Base-by-base conservation (phyloP, 2,329 filamentous ascomycete species). In the Myrmaecium sp. region DNA sequence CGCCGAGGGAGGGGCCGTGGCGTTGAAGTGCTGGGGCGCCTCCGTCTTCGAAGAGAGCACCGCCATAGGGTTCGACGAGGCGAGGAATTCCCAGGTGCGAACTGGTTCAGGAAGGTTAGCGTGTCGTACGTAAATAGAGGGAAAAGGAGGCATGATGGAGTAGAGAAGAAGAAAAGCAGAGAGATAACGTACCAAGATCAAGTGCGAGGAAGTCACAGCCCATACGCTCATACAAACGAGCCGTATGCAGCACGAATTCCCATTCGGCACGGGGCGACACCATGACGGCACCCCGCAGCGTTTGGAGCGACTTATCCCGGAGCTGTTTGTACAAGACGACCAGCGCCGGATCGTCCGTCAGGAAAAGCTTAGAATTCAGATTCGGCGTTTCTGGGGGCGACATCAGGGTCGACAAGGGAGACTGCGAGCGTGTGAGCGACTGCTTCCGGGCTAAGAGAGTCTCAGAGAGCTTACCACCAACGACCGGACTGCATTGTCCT, bases 201-300 rank as follows among this genome's bases (percentile, higher is more conserved):
- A 95, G 58, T 1, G 84, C 89, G 0, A 95, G 65, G 6, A 93
- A 52, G 49, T 94, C 86, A 44, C 89, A 92, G 3, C 89, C 86
- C 84, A 89, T 94, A 6, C 81, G 74, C 47, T 78, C 77, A 44
- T 84, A 95, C 11, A 89, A 60, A 28, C 72, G 65, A 10, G 83
- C 81, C 28, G 81, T 93, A 39, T 89, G 81, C 13, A 92, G 57
- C 1, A 94, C 72, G 46, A 94, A 93, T 17, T 78, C 70, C 79
- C 81, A 92, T 51, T 94, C 84, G 4, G 75, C 72, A 34, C 67
- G 68, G 0, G 79, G 75, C 3, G 72, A 74, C 11, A 93, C 65
- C 51, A 82, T 81, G 1, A 77, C 75, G 5, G 81, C 81, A n/a
- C 83, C 84, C 17, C 75, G 72, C 5, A 93, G 64, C 1, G 82